These are phyloP conservation scores for Alternaria sp. DNA, from an alignment of 2,329 filamentous ascomycete species.

Conservation along the genomic window DNA sequence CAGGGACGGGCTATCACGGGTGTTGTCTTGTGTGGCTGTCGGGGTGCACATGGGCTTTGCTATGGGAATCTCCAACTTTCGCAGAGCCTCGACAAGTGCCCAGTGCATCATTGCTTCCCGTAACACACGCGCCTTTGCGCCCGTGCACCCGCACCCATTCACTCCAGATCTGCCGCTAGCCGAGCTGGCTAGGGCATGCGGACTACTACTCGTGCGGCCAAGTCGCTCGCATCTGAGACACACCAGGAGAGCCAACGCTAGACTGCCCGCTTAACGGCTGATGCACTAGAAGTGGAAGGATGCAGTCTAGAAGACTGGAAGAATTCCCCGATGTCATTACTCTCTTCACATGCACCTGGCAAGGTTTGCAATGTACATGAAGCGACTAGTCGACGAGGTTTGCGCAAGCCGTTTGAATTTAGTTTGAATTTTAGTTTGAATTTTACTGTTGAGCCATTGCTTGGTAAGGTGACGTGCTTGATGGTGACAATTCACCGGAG, in stretches of 20 bases:
- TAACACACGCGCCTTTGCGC: background rate
- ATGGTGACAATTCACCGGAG: background rate
- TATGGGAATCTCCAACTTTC: background rate
- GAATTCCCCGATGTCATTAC: slow-evolving; percentile 2
- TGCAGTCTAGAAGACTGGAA: slow-evolving; percentile 3
- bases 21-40: background rate
- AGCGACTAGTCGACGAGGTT: background rate
- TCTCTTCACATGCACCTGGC: background rate
- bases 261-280: slow-evolving; percentile 10
- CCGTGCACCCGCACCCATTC: slow-evolving; percentile 19
- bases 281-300: slow-evolving; percentile 16
- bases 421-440: background rate
- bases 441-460: slow-evolving; percentile 1
- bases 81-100: slow-evolving; percentile 12
- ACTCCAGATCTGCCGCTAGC: slow-evolving; percentile 23
- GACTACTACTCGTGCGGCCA: slow-evolving; percentile 17
- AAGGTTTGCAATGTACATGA: background rate
- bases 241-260: slow-evolving; percentile 9
- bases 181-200: slow-evolving; percentile 17
- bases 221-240: slow-evolving; percentile 11
- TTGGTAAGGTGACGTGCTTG: background rate
- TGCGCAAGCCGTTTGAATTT: slow-evolving; percentile 2
- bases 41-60: background rate
- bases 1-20: background rate
- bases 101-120: slow-evolving; percentile 7